Conservation (phyloP, 1,284 basidiomycete genomes). For the Microbotryum silenes-acaulis region DNA sequence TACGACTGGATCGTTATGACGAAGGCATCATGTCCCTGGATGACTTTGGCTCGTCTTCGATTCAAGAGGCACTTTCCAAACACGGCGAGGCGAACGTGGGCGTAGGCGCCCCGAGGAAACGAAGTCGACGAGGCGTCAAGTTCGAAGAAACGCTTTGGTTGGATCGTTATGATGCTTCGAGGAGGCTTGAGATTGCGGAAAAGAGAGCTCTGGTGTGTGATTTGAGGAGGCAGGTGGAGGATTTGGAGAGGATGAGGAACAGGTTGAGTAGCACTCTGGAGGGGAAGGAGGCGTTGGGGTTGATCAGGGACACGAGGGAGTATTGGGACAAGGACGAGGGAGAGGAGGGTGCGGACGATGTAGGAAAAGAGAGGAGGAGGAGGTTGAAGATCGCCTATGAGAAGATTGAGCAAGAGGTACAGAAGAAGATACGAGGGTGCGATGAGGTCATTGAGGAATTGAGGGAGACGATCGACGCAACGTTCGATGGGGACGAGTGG, state of each 20-base stretch:
- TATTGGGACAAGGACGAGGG: neutral
- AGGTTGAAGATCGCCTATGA: constrained; percentile 4
- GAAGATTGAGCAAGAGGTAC: constrained; percentile 3
- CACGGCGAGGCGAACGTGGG: too few species aligned
- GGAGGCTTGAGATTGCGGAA: neutral
- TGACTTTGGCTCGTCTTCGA: neutral
- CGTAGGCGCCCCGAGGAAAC: too few species aligned
- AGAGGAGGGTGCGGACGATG: neutral
- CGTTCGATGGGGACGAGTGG: constrained; percentile 4
- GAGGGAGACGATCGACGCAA: neutral
- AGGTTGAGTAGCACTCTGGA: constrained; percentile 1
- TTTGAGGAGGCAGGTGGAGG: constrained; percentile 1
- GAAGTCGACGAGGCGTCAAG: neutral
- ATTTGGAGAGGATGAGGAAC: neutral
- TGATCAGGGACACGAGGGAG: neutral
- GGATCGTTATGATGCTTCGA: constrained; percentile 17
- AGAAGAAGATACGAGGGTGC: neutral
- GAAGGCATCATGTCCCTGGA: constrained; percentile 10
- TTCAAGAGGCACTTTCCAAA: too few species aligned
- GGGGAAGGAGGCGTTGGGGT: neutral
- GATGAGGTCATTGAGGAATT: neutral
- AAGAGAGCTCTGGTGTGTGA: neutral
- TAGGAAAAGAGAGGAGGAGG: neutral
- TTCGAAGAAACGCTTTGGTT: constrained; percentile 11
- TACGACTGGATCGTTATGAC: constrained; percentile 6